Conservation (phyloP, 371 early-diverging fungal species). For the Quaeritorhiza haematococci region DNA sequence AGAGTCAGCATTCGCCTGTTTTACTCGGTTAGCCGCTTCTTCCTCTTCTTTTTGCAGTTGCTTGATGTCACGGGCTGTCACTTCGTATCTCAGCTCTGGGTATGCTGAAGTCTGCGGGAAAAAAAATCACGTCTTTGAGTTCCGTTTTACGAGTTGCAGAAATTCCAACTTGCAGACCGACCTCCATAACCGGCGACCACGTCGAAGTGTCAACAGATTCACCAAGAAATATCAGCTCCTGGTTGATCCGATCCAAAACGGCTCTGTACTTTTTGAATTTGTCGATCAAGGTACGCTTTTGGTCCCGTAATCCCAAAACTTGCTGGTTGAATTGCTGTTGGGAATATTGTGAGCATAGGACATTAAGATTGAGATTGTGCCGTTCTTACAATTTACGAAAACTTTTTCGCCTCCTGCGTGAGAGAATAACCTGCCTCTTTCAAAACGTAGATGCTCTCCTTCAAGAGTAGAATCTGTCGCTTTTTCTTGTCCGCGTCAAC, state of each 20-base stretch:
- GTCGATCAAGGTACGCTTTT: conserved; percentile 27
- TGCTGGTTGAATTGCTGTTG: conserved; percentile 42
- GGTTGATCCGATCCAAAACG: conserved; percentile 22
- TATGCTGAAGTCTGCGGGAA: conserved; percentile 18
- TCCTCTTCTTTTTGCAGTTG: conserved; percentile 28
- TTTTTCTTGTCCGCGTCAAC: conserved; percentile 55
- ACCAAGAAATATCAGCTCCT: conserved; percentile 22
- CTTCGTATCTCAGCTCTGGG: conserved; percentile 35
- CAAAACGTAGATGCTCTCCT: conserved; percentile 36
- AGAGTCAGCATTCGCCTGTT: background rate
- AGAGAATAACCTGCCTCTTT: conserved; percentile 35
- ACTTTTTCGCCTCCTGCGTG: background rate
- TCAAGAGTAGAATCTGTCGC: conserved; percentile 42
- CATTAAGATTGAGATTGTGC: background rate
- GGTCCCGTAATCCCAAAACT: conserved; percentile 29
- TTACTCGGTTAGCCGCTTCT: conserved; percentile 4
- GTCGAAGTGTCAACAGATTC: conserved; percentile 5
- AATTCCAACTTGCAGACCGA: background rate
- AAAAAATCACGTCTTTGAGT: background rate
- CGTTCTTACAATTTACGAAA: background rate
- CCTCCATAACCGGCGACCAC: conserved; percentile 31
- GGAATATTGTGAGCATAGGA: background rate
- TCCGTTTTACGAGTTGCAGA: background rate
- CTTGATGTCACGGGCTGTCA: conserved; percentile 33
- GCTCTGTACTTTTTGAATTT: conserved; percentile 15